Percentiles rank a stretch among this genome's conserved stretches.
Evolutionary conservation across 2,329 filamentous ascomycete genomes (phyloP).

Genomic region (Colletotrichum spaethianum): DNA sequence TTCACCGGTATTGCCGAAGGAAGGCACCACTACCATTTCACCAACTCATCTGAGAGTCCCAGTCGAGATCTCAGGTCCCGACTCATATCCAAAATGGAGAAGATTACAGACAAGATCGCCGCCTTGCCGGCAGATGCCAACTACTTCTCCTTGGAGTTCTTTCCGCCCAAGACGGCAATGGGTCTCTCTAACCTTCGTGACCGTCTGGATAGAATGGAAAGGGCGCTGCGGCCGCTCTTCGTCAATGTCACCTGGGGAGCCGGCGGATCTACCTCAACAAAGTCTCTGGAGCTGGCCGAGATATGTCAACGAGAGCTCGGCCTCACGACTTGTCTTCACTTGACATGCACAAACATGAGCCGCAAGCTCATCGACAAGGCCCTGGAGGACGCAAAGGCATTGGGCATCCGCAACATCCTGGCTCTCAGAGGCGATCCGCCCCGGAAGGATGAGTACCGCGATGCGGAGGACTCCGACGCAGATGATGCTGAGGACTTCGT

Average conservation of each 20-base stretch:
- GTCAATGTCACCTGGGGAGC: conserved; percentile 99
- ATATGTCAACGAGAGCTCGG: conserved; percentile 93
- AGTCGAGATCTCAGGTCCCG: not conserved
- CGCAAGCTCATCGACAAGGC: conserved; percentile 87
- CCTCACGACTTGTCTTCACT: conserved; percentile 93
- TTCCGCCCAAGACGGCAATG: conserved; percentile 97
- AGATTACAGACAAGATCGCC: conserved; percentile 95
- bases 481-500: conserved; percentile 83
- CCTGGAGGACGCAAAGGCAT: conserved; percentile 88
- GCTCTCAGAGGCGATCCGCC: conserved; percentile 94
- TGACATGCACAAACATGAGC: conserved; percentile 99
- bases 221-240: conserved; percentile 90
- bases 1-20: not conserved
- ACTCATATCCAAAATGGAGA: conserved; percentile 72
- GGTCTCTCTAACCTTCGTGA: conserved; percentile 94
- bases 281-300: conserved; percentile 94
- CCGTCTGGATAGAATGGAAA: conserved; percentile 94
- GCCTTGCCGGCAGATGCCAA: conserved; percentile 84
- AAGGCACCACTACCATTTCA: not conserved
- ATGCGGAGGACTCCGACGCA: conserved; percentile 70
- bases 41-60: not conserved
- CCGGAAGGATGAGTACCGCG: conserved; percentile 87
- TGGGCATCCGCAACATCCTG: conserved; percentile 94
- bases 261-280: conserved; percentile 90
- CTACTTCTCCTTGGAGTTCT: conserved; percentile 99